phyloP scores from a whole-genome alignment of 805 yeast species.

The Ogataea zsoltii region DNA sequence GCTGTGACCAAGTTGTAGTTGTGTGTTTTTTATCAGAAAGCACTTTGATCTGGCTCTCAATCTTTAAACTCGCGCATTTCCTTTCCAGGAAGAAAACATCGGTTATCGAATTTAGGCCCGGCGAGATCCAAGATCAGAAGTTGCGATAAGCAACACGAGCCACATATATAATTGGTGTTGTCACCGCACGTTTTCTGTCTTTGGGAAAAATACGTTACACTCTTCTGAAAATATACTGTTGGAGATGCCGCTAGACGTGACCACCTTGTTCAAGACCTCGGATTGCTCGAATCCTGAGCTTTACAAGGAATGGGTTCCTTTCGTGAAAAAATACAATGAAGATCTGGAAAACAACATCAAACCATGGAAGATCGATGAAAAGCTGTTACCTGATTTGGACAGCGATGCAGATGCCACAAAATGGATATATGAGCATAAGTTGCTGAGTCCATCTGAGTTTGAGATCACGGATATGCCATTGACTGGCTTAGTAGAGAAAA shows the following conservation, averaged over 20 bases:
- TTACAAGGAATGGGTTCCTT: slow-evolving; percentile 1
- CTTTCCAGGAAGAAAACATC: too few relatives aligned
- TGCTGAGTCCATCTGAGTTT: slow-evolving; percentile 35
- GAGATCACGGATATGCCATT: slow-evolving; percentile 42
- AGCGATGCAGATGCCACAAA: slow-evolving; percentile 1
- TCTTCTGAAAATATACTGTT: too few relatives aligned
- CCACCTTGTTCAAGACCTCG: neutral
- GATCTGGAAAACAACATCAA: neutral
- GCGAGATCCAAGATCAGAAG: too few relatives aligned
- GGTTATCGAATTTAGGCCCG: too few relatives aligned
- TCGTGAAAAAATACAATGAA: neutral
- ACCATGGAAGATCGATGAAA: neutral
- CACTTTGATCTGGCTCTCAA: too few relatives aligned
- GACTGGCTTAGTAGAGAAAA: slow-evolving; percentile 5
- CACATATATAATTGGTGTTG: too few relatives aligned
- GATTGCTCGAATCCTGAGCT: slow-evolving; percentile 1
- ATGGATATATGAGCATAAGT: slow-evolving; percentile 21
- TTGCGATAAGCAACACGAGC: too few relatives aligned
- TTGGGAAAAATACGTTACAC: too few relatives aligned
- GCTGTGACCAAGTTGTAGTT: too few relatives aligned
- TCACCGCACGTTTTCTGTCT: too few relatives aligned
- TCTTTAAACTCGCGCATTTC: too few relatives aligned
- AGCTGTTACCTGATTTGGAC: neutral
- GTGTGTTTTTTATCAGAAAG: too few relatives aligned
- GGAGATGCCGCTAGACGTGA: neutral